Conservation (phyloP, 75 land plant species). For the Picea sitchensis region DNA sequence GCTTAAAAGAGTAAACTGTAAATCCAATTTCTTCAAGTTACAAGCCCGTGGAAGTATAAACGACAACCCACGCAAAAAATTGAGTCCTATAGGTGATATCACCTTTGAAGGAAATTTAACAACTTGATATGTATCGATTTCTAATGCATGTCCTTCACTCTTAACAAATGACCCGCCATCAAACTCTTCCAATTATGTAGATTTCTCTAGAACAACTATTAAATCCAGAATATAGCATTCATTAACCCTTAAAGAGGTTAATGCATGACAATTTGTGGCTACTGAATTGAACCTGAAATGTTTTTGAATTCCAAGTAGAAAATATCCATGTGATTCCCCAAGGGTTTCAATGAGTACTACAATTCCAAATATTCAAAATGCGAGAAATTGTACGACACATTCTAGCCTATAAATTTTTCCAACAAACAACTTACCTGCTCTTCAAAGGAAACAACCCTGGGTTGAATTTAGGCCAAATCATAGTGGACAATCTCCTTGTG, state of each 20-base stretch:
- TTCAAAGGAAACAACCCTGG: no score
- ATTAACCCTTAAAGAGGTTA: constrained; percentile 29
- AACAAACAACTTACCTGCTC: no score
- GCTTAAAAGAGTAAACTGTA: constrained; percentile 59
- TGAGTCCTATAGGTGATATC: constrained; percentile 24
- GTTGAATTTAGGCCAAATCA: no score
- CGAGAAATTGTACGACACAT: no score
- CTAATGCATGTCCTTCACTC: background rate
- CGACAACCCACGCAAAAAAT: constrained; percentile 9
- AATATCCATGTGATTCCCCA: no score
- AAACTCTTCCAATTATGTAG: constrained; percentile 23
- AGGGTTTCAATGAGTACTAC: no score
- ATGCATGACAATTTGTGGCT: constrained; percentile 29
- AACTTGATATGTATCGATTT: background rate
- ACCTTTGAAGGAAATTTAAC: constrained; percentile 16
- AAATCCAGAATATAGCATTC: constrained; percentile 26
- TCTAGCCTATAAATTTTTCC: no score
- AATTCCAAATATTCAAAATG: no score
- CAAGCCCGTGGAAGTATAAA: constrained; percentile 48
- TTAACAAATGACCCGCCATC: constrained; percentile 19
- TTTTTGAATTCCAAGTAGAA: no score
- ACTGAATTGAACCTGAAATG: no score
- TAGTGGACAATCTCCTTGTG: no score
- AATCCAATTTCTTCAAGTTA: constrained; percentile 68
- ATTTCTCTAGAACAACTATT: background rate